Percentiles rank a stretch among this genome's conserved stretches.
phyloP scores from a whole-genome alignment of 805 yeast species.

The Sugiyamaella smithiae region DNA sequence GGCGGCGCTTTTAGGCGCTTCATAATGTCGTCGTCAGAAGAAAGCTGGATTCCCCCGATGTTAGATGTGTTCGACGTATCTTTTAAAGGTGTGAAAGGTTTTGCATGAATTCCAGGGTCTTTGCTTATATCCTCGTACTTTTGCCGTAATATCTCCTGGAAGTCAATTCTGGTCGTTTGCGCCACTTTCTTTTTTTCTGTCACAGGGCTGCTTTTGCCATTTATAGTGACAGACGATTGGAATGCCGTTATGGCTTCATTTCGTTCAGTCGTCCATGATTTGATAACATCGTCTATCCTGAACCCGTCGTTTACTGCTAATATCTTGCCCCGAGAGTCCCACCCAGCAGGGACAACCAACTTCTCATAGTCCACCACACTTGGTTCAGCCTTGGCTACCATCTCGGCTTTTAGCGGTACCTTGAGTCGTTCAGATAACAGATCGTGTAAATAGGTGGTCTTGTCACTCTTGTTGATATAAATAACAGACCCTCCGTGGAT shows the following conservation, averaged over 20 bases:
- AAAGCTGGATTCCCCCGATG: constrained; percentile 29
- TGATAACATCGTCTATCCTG: constrained; percentile 21
- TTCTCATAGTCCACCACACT: constrained; percentile 26
- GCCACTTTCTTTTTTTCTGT: not conserved
- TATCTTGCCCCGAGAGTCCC: constrained; percentile 36
- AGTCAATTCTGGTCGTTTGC: constrained; percentile 19
- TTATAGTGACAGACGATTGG: not conserved
- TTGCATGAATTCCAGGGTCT: constrained; percentile 23
- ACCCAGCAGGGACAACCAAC: constrained; percentile 33
- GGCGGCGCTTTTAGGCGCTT: constrained; percentile 24
- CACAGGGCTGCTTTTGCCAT: not conserved
- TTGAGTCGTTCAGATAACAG: constrained; percentile 24
- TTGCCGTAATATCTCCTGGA: constrained; percentile 23
- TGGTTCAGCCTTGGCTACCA: constrained; percentile 18
- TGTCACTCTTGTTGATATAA: constrained; percentile 9
- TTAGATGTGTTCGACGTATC: constrained; percentile 21
- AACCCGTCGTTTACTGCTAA: constrained; percentile 26
- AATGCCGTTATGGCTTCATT: not conserved
- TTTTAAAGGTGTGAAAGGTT: constrained; percentile 25
- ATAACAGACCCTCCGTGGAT: constrained; percentile 21
- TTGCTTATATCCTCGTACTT: constrained; percentile 17
- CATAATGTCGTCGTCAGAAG: constrained; percentile 24
- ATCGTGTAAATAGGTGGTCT: constrained; percentile 6
- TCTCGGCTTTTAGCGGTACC: constrained; percentile 21
- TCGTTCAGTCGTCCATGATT: constrained; percentile 22